phyloP scores from a whole-genome alignment of 2,329 filamentous ascomycete species.

The Neurospora crassa region DNA sequence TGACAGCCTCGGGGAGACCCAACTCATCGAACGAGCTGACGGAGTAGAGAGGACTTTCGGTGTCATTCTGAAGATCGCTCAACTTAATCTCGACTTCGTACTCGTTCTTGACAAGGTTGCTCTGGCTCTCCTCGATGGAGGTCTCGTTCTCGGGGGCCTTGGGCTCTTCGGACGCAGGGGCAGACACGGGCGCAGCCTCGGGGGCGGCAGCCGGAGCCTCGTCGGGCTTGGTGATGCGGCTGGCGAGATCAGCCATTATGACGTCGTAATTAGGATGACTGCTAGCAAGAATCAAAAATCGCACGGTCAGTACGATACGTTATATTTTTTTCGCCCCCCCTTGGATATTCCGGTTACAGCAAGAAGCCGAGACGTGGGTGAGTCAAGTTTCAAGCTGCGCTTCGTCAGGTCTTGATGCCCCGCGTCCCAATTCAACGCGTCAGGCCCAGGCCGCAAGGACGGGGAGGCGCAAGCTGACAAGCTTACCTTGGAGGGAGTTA shows the following conservation, averaged over 20 bases:
- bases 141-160: conserved; percentile 12
- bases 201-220: conserved; percentile 17
- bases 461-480: not conserved
- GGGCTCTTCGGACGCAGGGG: conserved; percentile 2
- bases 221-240: conserved; percentile 39
- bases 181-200: conserved; percentile 12
- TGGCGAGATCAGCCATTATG: conserved; percentile 40
- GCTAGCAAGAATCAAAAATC: not conserved
- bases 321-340: not conserved
- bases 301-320: not conserved
- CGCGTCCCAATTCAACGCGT: not conserved
- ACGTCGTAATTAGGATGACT: not conserved
- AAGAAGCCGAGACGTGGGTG: not conserved
- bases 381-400: not conserved
- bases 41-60: conserved; percentile 80
- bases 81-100: conserved; percentile 91
- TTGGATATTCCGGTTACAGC: not conserved
- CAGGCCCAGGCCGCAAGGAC: not conserved
- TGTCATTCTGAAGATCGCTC: conserved; percentile 77
- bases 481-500: not conserved
- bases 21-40: conserved; percentile 77
- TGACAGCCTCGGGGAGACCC: conserved; percentile 55
- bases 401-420: not conserved
- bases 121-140: conserved; percentile 21
- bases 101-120: conserved; percentile 57